These are phyloP conservation scores for Candida krabiensis DNA, from an alignment of 805 yeast genomes.

Conservation along the genomic window DNA sequence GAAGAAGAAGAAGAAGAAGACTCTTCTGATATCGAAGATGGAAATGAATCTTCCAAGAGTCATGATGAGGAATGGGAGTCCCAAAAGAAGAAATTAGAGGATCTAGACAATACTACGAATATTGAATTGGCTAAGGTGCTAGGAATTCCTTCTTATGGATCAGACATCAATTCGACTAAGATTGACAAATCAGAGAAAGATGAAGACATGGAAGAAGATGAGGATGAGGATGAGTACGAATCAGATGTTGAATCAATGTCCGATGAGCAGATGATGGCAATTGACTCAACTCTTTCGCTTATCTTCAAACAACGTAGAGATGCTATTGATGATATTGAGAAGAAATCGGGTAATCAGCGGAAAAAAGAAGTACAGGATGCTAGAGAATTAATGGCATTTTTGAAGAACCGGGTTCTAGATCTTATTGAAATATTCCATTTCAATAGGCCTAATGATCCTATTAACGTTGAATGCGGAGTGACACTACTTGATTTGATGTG, in stretches of 20 bases:
- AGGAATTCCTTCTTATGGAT: constrained; percentile 59
- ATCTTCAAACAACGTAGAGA: constrained; percentile 83
- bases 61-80: constrained; percentile 44
- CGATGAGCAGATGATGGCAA: constrained; percentile 94
- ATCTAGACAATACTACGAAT: constrained; percentile 47
- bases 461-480: constrained; percentile 44
- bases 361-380: constrained; percentile 78
- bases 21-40: constrained; percentile 25
- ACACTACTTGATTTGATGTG: constrained; percentile 64
- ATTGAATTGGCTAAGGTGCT: constrained; percentile 68
- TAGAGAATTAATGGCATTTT: constrained; percentile 70
- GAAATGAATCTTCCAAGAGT: constrained; percentile 15
- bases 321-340: constrained; percentile 48
- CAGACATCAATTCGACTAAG: constrained; percentile 21
- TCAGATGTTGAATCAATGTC: constrained; percentile 84
- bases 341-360: constrained; percentile 60
- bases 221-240: constrained; percentile 51
- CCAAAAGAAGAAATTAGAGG: constrained; percentile 32
- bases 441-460: constrained; percentile 39
- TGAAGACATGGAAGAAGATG: constrained; percentile 38
- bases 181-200: constrained; percentile 26
- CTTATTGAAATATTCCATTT: constrained; percentile 64
- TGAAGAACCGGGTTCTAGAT: constrained; percentile 78
- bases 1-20: constrained; percentile 48
- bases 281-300: constrained; percentile 78